Evolutionary conservation across 2,329 filamentous ascomycete species (phyloP), one percentile per base, ranked within the genome.

Genomic region (Sarocladium brachiariae): DNA sequence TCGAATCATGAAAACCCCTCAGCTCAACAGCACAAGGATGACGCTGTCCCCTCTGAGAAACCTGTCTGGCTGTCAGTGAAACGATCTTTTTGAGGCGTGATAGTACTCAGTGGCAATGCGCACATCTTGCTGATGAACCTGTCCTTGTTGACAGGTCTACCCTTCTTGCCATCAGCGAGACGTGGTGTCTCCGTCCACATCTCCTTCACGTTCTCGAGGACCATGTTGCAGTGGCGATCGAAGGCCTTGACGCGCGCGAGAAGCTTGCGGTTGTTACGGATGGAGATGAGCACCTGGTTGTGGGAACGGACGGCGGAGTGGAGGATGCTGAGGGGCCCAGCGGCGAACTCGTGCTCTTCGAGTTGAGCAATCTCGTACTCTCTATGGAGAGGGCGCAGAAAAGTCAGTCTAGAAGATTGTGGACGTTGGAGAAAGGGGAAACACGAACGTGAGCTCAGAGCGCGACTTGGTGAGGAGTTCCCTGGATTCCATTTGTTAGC

Each of bases 151-250:
- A 97, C 89, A 39, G 87, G 84, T 62, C 86, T 77, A 51, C 91
- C 91, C 73, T 90, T 91, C 76, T 92, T 93, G 58, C 92, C 92
- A 57, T 84, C 86, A 19, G 87, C 83, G 63, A 88, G 78, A 54
- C 83, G 76, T 46, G 92, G 90, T 51, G 87, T 93, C 74, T 99
- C 93, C 9, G 91, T 96, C 93, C 93, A 99, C 92, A 99, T 97
- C 74, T 99, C 93, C 78, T 72, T 72, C 39, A 95, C 90, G 60
- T 96, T 96, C 76, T 96, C 90, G 45, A 96, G 76, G 3, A 96
- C 88, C 93, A 99, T 97, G 74, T 99, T 99, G 81, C 91, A 97
- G 72, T 99, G 93, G 54, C 93, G 81, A 72, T 99, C 93, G 68
- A 99, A 99, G 6, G 93, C 93, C 77, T 99, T 99, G 64, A 99